Base-by-base conservation (phyloP, 768 basidiomycete species). In the Tricholoma bakamatsutake region DNA sequence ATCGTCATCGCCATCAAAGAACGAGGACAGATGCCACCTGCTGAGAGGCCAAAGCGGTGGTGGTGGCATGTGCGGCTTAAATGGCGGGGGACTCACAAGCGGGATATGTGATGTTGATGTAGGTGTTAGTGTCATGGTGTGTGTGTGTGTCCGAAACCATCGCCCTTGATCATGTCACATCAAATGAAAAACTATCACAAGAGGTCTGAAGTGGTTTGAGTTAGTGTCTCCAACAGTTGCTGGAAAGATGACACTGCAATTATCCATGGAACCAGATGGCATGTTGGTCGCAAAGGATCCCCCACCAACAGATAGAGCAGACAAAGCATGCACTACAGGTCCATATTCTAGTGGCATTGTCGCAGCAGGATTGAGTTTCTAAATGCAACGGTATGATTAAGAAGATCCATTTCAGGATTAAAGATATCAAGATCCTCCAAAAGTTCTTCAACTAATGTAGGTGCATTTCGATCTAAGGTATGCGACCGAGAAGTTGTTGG, bases 231-330 rank as follows among this genome's bases (percentile, higher is more conserved):
- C 42, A 94, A 74, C 0, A 94, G 75, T 63, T 92, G 90, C 62
- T 94, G 90, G 74, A 93, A 93, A 13, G 90, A 91, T 3, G 89
- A 87, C 27, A 93, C 90, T 1, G 91, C 90, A 31, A n/a, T 90
- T 89, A 67, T 93, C 91, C 64, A 93, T 91, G 15, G 90, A 89
- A 10, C 88, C 88, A 5, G 88, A 85, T 13, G 91, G 89, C 74
- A 91, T 85, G 61, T 83, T 88, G 60, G 84, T 86, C 37, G 89
- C 85, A 63, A 92, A 92, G 6, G 88, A 90, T 8, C 88, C 88
- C 9, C 90, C 88, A 2, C 89, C 89, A 12, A 90, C 88, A 1
- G 92, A 93, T 34, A 93, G 74, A 11, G 91, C 89, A 7, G 92
- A 92, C 27, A 93, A 70, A 1, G 92, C 91, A 64, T 92, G 89